Evolutionary conservation across 2,329 filamentous ascomycete species (phyloP), one percentile per base, ranked within the genome.

Genomic region (Botrytis paeoniae): DNA sequence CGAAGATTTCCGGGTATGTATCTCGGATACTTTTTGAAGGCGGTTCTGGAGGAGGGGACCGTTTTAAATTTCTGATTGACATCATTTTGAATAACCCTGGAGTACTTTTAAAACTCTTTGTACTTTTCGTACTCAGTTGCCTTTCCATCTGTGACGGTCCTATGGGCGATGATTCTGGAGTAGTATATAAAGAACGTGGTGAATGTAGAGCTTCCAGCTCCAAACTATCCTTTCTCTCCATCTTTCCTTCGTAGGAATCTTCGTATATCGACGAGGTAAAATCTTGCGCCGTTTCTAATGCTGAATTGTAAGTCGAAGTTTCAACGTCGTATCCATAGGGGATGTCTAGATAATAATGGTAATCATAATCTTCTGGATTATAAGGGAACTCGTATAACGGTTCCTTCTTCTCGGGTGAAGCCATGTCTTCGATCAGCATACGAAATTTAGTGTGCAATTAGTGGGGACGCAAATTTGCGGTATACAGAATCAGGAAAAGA

Each of bases 61-160:
- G 35, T 25, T 29, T 68, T 10, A 68, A 22, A 39, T 45, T 66
- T n/a, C 32, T 65, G 4, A 37, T 57, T 22, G 61, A 71, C 61
- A 71, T 66, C 35, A 66, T 71, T 48, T 65, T 71, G 9, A 71
- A 66, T n/a, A 71, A 45, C 29, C 70, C 70, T 14, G 35, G 59
- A 16, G 57, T 41, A 22, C 62, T 14, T 37, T 45, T 45, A 3
- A 32, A 25, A 20, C 70, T 48, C n/a, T n/a, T 68, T 9, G 35
- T 54, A 16, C 45, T 66, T 48, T 41, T 71, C 29, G 70, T 66
- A 29, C 70, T 71, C 22, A 29, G 29, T 25, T 66, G 45, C 39
- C 70, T 57, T 16, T 25, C 32, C 25, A 41, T 54, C 37, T 35
- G 35, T 29, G 69, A 41, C 20, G 43, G 8, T 12, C 41, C 69